These are phyloP conservation scores for Pleurotus giganteus DNA, from an alignment of 768 basidiomycete genomes.

Conservation along the genomic window DNA sequence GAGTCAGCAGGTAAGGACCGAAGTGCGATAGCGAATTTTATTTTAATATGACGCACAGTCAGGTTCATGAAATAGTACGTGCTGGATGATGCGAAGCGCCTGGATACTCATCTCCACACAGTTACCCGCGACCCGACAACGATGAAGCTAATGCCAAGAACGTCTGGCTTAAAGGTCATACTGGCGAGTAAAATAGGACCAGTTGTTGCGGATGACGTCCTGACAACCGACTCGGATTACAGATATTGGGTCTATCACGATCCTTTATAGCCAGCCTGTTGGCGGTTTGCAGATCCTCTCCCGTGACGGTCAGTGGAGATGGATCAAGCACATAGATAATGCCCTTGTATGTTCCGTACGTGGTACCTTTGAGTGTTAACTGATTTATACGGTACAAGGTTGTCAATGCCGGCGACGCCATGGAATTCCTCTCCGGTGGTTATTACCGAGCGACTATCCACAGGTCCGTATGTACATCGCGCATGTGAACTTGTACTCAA, in stretches of 20 bases:
- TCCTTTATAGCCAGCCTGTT: constrained; percentile 49
- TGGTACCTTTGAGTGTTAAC: not conserved
- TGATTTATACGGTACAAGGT: constrained; percentile 23
- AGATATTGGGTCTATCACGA: constrained; percentile 44
- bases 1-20: constrained; percentile 37
- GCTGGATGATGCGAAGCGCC: not conserved
- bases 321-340: constrained; percentile 46
- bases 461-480: constrained; percentile 12
- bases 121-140: constrained; percentile 39
- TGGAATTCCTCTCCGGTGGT: constrained; percentile 47
- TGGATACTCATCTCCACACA: constrained; percentile 13
- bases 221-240: not conserved
- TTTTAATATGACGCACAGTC: constrained; percentile 21
- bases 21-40: not conserved
- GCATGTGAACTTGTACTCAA: not conserved
- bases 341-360: constrained; percentile 30
- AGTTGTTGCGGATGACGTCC: not conserved
- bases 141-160: constrained; percentile 41
- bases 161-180: constrained; percentile 52
- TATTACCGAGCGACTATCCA: constrained; percentile 48
- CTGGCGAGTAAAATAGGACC: constrained; percentile 24
- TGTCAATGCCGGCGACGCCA: constrained; percentile 45
- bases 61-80: constrained; percentile 50
- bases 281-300: constrained; percentile 43
- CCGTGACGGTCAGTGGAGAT: constrained; percentile 39